phyloP scores from a whole-genome alignment of 257 asterid genomes.

The Lycium ferocissimum region DNA sequence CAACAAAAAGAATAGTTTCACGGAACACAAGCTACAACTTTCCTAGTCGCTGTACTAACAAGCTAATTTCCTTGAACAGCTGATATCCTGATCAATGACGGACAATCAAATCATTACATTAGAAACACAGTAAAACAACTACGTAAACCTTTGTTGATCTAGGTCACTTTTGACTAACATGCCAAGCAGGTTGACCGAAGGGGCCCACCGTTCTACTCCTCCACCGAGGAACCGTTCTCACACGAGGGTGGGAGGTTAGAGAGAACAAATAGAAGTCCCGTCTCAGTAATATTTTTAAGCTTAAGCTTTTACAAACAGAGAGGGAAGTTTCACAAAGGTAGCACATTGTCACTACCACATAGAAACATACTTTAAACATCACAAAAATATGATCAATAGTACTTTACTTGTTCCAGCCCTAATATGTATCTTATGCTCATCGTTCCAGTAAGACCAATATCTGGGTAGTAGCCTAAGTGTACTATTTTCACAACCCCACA shows the following conservation, averaged over 20 bases:
- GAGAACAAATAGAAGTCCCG: background rate
- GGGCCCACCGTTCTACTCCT: background rate
- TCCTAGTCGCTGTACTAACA: background rate
- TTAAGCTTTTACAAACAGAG: background rate
- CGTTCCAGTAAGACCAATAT: background rate
- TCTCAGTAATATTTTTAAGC: background rate
- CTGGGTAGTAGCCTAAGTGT: background rate
- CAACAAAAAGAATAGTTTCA: background rate
- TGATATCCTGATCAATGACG: background rate
- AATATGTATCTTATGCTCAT: background rate
- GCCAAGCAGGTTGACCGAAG: background rate
- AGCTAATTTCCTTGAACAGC: background rate
- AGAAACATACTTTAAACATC: background rate
- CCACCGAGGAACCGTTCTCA: background rate
- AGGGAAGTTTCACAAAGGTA: background rate
- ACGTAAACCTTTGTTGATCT: background rate
- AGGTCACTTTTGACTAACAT: background rate
- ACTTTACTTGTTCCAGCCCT: background rate
- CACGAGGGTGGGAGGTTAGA: background rate
- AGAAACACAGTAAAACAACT: background rate
- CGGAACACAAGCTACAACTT: background rate
- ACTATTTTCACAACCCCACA: background rate
- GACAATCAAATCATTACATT: slow-evolving; percentile 15
- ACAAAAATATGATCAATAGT: background rate
- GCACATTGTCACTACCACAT: background rate